Evolutionary conservation across 2,329 filamentous ascomycete species (phyloP), one percentile per base, ranked within the genome.

Genomic region (Ophiostoma tasmaniense): DNA sequence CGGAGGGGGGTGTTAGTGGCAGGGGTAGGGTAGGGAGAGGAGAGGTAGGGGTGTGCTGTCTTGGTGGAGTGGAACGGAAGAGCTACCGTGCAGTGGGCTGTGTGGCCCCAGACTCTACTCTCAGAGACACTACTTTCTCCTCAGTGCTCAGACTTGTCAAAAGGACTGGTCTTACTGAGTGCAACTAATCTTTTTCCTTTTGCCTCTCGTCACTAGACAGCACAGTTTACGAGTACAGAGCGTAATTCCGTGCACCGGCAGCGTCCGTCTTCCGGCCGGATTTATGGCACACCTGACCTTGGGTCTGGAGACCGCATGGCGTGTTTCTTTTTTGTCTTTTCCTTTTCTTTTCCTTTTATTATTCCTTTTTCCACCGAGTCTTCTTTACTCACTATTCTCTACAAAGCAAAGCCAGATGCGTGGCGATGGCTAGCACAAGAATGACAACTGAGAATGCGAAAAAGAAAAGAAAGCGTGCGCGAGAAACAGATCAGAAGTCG

Each of bases 231-330:
- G n/a, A n/a, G n/a, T n/a, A 33, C 33, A 33, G 33, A 33, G 5
- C 33, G 8, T 33, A 33, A 33, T 33, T 62, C 59, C 30, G 28
- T 30, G 14, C 52, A 13, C 50, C 50, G 50, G 50, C 22, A 25
- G 50, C n/a, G 8, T 28, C 50, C 50, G 50, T 55, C 50, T 13
- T 55, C 22, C 50, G 50, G 22, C 50, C 50, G 50, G 50, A 55
- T 55, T 55, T 55, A 55, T 37, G 35, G 52, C 52, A 52, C 33
- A 39, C 30, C 52, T 62, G 64, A 39, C 67, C 39, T 68, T 45
- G 28, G 61, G 67, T 68, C 59, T 39, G 39, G 39, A 42, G 39
- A 42, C 39, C n/a, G n/a, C n/a, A n/a, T n/a, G n/a, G n/a, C n/a
- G n/a, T 42, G 11, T 42, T 42, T 42, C 20, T 8, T 45, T 45